A percentile compares a stretch with the other conserved stretches of the same genome.
Evolutionary conservation across 768 basidiomycete species (phyloP).

Genomic region (Lentinula boryana): DNA sequence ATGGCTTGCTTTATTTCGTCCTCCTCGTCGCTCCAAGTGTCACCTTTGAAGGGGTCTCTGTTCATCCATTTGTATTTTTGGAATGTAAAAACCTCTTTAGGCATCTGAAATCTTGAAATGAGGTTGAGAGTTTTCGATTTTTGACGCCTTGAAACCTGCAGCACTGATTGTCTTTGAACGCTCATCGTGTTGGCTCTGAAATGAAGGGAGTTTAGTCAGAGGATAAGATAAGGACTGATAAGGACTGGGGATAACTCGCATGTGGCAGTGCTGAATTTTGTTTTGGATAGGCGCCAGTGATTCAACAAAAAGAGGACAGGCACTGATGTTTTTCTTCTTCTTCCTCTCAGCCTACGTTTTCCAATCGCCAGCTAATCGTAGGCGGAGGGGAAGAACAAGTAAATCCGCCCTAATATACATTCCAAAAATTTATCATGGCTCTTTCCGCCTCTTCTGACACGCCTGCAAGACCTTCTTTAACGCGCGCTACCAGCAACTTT

Average conservation of each 20-base stretch:
- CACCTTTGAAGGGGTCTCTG: too few relatives aligned
- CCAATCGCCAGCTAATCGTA: slow-evolving; percentile 16
- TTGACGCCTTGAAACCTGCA: too few relatives aligned
- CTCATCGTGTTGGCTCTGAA: too few relatives aligned
- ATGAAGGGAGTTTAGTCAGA: too few relatives aligned
- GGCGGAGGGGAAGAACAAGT: slow-evolving; percentile 46
- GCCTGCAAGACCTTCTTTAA: slow-evolving; percentile 34
- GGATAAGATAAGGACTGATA: neutral
- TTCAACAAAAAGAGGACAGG: slow-evolving; percentile 9
- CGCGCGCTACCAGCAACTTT: slow-evolving; percentile 37
- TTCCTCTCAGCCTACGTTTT: slow-evolving; percentile 46
- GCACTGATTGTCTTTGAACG: too few relatives aligned
- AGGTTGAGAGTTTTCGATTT: too few relatives aligned
- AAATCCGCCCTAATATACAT: neutral
- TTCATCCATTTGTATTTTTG: too few relatives aligned
- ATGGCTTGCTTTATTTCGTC: too few relatives aligned
- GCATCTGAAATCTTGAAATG: too few relatives aligned
- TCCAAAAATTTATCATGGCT: slow-evolving; percentile 13
- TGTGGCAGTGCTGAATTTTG: neutral
- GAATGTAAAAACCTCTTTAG: too few relatives aligned
- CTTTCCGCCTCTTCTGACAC: slow-evolving; percentile 11
- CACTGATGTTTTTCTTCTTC: slow-evolving; percentile 29
- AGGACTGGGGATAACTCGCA: too few relatives aligned
- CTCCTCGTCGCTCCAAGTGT: too few relatives aligned
- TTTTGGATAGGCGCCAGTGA: neutral